These are phyloP conservation scores for Colletotrichum sp. DNA, from an alignment of 2,329 filamentous ascomycete species.

Conservation along the genomic window DNA sequence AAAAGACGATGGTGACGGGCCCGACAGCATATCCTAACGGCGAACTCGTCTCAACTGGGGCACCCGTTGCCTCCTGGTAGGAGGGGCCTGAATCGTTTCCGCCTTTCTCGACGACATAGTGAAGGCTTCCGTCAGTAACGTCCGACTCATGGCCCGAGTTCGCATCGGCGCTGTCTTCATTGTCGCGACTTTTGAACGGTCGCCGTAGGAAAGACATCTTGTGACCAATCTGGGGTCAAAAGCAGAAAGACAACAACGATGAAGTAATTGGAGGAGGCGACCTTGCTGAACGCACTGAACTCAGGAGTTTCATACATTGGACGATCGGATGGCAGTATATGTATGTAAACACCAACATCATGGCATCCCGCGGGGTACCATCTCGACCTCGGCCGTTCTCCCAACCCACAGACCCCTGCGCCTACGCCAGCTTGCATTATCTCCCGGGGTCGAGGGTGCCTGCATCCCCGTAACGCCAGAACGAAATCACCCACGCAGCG, in stretches of 20 bases:
- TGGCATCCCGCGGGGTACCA: background rate
- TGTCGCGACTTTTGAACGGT: background rate
- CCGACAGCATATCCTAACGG: slow-evolving; percentile 66
- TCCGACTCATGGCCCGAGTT: background rate
- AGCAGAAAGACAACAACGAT: background rate
- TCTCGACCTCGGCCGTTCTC: background rate
- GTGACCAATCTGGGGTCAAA: background rate
- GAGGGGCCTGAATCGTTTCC: slow-evolving; percentile 18
- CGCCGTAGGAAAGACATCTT: background rate
- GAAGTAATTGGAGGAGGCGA: background rate
- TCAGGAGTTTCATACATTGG: background rate
- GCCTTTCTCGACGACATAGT: slow-evolving; percentile 7
- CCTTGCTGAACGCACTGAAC: background rate
- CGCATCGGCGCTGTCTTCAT: background rate
- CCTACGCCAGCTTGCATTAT: background rate
- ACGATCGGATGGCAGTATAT: background rate
- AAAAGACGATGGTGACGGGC: slow-evolving; percentile 58
- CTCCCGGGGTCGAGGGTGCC: background rate
- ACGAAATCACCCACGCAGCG: background rate
- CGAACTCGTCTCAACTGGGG: slow-evolving; percentile 62
- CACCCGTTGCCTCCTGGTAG: slow-evolving; percentile 40
- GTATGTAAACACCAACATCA: background rate
- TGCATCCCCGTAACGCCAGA: background rate
- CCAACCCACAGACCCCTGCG: background rate
- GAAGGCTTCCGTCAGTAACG: background rate